Evolutionary conservation across 2,329 filamentous ascomycete species (phyloP).

Genomic region (Aspergillus brasiliensis): DNA sequence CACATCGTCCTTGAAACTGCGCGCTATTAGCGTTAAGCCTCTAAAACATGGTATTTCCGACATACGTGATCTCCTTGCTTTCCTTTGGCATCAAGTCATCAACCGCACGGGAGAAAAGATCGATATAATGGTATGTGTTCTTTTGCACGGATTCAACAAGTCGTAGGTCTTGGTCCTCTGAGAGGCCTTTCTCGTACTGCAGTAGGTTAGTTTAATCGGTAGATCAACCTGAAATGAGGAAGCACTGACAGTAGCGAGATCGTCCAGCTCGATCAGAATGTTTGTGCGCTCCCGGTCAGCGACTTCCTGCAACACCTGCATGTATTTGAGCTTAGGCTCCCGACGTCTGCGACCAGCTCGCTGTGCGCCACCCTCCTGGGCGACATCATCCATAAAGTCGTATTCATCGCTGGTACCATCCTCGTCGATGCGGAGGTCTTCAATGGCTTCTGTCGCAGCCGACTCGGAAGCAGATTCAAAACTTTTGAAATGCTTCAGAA

Average conservation of each 20-base stretch:
- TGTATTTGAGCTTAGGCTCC: conserved; percentile 79
- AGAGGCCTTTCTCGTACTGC: conserved; percentile 74
- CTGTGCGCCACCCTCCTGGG: conserved; percentile 48
- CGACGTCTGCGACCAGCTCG: conserved; percentile 53
- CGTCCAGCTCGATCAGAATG: conserved; percentile 85
- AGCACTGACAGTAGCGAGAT: conserved; percentile 67
- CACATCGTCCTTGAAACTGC: conserved; percentile 93
- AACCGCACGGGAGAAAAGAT: conserved; percentile 83
- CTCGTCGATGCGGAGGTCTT: conserved; percentile 82
- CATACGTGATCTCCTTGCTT: conserved; percentile 73
- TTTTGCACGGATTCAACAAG: conserved; percentile 77
- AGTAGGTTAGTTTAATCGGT: not conserved
- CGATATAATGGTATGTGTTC: conserved; percentile 95
- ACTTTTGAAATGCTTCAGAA: conserved; percentile 83
- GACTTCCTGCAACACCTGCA: conserved; percentile 81
- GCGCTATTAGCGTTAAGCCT: conserved; percentile 22
- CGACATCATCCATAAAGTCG: conserved; percentile 85
- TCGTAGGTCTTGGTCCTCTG: conserved; percentile 67
- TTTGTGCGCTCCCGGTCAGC: conserved; percentile 77
- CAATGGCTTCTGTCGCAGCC: conserved; percentile 76
- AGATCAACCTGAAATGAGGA: not conserved
- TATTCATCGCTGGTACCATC: conserved; percentile 87
- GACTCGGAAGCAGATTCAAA: conserved; percentile 64
- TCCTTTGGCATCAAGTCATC: conserved; percentile 83
- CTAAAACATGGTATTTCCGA: conserved; percentile 6